Conservation (phyloP, 257 asterid genomes). For the Lithospermum erythrorhizon region DNA sequence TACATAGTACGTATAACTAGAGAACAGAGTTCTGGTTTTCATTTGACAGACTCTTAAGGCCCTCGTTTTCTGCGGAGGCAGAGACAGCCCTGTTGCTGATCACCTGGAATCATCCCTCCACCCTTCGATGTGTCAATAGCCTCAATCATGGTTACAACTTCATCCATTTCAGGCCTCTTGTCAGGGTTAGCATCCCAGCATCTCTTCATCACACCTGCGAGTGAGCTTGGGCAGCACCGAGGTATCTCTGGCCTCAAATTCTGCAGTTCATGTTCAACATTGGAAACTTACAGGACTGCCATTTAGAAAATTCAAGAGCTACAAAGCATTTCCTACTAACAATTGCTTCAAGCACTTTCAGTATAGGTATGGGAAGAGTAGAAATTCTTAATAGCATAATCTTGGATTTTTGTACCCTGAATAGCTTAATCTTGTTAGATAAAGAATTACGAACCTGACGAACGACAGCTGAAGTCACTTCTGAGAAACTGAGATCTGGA, state of each 20-base stretch:
- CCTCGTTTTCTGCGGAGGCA: constrained; percentile 42
- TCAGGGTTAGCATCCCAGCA: constrained; percentile 82
- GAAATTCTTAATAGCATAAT: neutral
- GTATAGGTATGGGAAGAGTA: neutral
- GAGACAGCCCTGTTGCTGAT: constrained; percentile 52
- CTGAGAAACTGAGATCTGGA: constrained; percentile 82
- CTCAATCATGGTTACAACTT: constrained; percentile 59
- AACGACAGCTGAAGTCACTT: constrained; percentile 78
- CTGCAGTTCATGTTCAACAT: constrained; percentile 24
- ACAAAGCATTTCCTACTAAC: neutral
- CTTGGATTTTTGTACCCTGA: too few species aligned
- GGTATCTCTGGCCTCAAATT: constrained; percentile 88
- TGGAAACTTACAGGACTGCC: neutral
- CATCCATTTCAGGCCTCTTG: constrained; percentile 83
- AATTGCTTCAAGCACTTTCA: neutral
- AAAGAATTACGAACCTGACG: constrained; percentile 40
- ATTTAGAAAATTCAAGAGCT: neutral
- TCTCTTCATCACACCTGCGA: constrained; percentile 61
- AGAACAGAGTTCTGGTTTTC: neutral
- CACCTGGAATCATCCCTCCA: constrained; percentile 76
- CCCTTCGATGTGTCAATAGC: constrained; percentile 75
- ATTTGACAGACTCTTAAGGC: constrained; percentile 11
- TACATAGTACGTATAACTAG: neutral
- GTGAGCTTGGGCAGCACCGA: constrained; percentile 72
- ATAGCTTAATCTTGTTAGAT: neutral